Evolutionary conservation across 352 stramenopile species (phyloP).

Genomic region (Phytophthora pluvialis): DNA sequence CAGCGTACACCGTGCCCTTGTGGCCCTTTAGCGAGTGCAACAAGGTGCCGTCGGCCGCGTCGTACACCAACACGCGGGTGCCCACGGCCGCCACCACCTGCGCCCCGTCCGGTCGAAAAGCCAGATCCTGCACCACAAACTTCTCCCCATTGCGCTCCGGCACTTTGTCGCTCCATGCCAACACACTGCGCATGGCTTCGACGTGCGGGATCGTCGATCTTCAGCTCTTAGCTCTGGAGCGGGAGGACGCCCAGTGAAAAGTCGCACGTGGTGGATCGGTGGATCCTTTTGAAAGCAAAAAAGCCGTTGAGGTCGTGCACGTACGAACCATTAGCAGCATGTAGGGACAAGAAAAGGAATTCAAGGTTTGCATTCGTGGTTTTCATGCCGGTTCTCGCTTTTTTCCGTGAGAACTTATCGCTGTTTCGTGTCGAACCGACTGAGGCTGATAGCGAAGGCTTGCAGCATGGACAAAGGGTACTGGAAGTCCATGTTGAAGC

Average conservation of each 20-base stretch:
- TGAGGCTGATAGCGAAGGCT: constrained; percentile 93
- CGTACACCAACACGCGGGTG: constrained; percentile 93
- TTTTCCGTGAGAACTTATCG: constrained; percentile 34
- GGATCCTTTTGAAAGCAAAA: constrained; percentile 27
- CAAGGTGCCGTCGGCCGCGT: constrained; percentile 89
- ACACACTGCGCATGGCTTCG: constrained; percentile 68
- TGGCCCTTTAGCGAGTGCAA: constrained; percentile 93
- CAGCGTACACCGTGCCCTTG: constrained; percentile 92
- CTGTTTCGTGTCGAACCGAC: constrained; percentile 92
- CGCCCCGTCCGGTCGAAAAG: constrained; percentile 90
- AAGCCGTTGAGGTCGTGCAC: constrained; percentile 28
- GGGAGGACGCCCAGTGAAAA: constrained; percentile 41
- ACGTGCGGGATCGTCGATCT: neutral
- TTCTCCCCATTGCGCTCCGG: constrained; percentile 88
- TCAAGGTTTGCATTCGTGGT: neutral
- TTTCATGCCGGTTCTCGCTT: too few relatives aligned
- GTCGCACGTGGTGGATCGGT: constrained; percentile 41
- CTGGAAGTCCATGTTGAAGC: constrained; percentile 96
- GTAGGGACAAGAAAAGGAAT: too few relatives aligned
- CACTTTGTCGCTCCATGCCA: constrained; percentile 89
- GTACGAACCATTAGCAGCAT: neutral
- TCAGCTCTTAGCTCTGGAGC: neutral
- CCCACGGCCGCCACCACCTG: constrained; percentile 92
- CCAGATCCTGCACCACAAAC: constrained; percentile 89
- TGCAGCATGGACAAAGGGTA: constrained; percentile 93